phyloP scores from a whole-genome alignment of 305 asterid species.

The Plantago lanceolata region DNA sequence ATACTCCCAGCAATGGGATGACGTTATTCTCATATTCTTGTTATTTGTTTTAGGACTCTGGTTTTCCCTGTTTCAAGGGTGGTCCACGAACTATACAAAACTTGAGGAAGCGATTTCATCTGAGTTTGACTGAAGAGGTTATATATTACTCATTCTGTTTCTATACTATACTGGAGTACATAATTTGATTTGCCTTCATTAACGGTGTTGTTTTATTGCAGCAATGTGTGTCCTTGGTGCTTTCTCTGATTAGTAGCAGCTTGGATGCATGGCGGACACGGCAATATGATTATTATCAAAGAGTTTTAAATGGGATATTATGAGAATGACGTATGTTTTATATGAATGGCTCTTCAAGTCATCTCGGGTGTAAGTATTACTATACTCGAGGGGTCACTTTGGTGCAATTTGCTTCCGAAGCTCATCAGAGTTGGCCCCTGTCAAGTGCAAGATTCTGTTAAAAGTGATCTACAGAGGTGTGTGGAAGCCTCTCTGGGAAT shows the following conservation, averaged over 20 bases:
- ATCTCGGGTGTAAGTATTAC: constrained; percentile 23
- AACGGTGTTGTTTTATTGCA: constrained; percentile 37
- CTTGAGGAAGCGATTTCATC: constrained; percentile 93
- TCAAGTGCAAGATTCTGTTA: constrained; percentile 9
- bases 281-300: constrained; percentile 89
- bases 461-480: constrained; percentile 25
- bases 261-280: constrained; percentile 98
- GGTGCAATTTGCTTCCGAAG: constrained; percentile 1
- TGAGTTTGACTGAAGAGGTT: constrained; percentile 93
- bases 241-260: constrained; percentile 93
- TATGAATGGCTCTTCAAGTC: constrained; percentile 19
- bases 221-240: constrained; percentile 99
- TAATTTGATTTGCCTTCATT: constrained; percentile 17
- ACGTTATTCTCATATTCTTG: constrained; percentile 20
- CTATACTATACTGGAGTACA: constrained; percentile 8
- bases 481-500: constrained; percentile 19
- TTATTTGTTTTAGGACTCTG: constrained; percentile 64
- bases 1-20: constrained; percentile 2
- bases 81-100: constrained; percentile 92
- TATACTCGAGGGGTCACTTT: constrained; percentile 17
- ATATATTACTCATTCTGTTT: constrained; percentile 19
- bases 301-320: constrained; percentile 88
- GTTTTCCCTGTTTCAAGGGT: constrained; percentile 94
- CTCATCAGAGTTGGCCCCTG: constrained; percentile 22
- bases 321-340: constrained; percentile 29